Evolutionary conservation across 1,284 basidiomycete species (phyloP), one percentile per base, ranked within the genome.

Genomic region (Puccinia coronata): DNA sequence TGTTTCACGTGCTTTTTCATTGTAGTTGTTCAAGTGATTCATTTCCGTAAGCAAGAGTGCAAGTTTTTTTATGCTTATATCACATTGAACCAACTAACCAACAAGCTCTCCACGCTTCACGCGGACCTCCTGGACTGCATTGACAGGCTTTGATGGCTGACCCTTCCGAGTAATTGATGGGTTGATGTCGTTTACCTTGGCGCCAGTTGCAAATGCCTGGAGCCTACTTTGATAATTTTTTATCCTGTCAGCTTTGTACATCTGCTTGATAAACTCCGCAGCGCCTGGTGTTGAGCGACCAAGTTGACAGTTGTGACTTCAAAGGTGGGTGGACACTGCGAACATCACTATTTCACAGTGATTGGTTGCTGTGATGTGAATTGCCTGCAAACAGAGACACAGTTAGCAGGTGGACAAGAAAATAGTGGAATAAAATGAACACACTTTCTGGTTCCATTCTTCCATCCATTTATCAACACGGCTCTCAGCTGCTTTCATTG

Each of bases 201-300:
- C 67, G 16, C 67, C 67, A 47, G 67, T 69, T 12, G 25, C 25
- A n/a, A 43, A 69, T 3, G 67, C 36, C 23, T 69, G 67, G 1
- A 69, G 36, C 25, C 67, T 2, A n/a, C 67, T 69, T 69, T 69
- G 67, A 23, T 69, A 69, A 43, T 69, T 69, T 34, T 16, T 47
- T 20, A 69, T 25, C 1, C 67, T 28, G 16, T 69, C 47, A 16
- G 67, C 67, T n/a, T 43, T 12, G 23, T 43, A 47, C 1, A 69
- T 69, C 28, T 69, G 41, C 28, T 69, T 43, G 41, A 69, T 43
- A 51, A 69, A 69, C 12, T 69, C 67, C 4, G 47, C 67, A 3
- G 67, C 67, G 6, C 67, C 67, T 5, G 67, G 41, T 0, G 67
- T 69, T 0, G 67, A 14, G 9, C 39, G 36, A 2, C 16, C 28